Evolutionary conservation across 1,139 yeast genomes (phyloP).

Genomic region (Chernovozyma aurita): DNA sequence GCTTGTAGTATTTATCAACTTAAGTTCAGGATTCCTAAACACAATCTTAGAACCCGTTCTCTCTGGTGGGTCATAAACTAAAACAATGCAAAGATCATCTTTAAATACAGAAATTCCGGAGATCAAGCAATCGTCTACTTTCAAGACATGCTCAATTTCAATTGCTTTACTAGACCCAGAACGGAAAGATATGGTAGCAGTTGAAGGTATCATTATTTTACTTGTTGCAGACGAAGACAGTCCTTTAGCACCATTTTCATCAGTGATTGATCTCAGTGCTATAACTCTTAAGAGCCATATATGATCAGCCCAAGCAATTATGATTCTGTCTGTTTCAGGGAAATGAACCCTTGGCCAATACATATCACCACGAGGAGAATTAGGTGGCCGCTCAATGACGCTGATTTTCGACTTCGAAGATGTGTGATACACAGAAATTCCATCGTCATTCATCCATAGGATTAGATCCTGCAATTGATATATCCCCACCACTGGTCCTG

Average conservation of each 20-base stretch:
- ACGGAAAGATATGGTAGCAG: constrained; percentile 60
- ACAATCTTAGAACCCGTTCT: constrained; percentile 22
- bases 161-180: constrained; percentile 54
- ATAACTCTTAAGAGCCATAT: constrained; percentile 66
- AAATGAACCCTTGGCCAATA: constrained; percentile 77
- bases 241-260: background rate
- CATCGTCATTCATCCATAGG: constrained; percentile 83
- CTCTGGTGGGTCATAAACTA: constrained; percentile 50
- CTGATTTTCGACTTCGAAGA: constrained; percentile 41
- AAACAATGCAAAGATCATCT: constrained; percentile 58
- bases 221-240: constrained; percentile 17
- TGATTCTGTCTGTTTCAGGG: constrained; percentile 63
- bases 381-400: constrained; percentile 53
- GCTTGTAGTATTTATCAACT: constrained; percentile 57
- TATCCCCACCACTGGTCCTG: constrained; percentile 72
- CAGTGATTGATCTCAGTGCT: background rate
- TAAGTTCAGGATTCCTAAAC: constrained; percentile 59
- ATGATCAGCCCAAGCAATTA: constrained; percentile 81
- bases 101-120: constrained; percentile 77
- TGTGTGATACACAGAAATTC: constrained; percentile 59
- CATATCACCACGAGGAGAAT: constrained; percentile 69
- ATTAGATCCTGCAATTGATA: constrained; percentile 57
- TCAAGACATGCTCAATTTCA: constrained; percentile 51
- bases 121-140: constrained; percentile 52
- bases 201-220: constrained; percentile 49